These are phyloP conservation scores for Mycena sp. DNA, from an alignment of 1,284 basidiomycete species.

Conservation along the genomic window DNA sequence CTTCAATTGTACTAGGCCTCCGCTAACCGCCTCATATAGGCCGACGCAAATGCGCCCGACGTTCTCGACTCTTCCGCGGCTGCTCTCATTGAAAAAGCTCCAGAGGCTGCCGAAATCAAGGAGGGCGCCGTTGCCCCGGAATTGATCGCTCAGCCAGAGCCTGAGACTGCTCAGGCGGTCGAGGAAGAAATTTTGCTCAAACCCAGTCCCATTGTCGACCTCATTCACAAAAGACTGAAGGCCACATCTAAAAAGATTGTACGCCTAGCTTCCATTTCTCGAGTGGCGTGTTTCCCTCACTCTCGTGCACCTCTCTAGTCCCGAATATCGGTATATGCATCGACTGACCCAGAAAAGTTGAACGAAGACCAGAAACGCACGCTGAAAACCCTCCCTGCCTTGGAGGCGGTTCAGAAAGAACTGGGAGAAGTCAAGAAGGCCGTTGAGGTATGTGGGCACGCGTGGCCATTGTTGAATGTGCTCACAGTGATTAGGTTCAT, in stretches of 20 bases:
- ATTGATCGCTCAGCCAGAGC: conserved; percentile 53
- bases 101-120: conserved; percentile 56
- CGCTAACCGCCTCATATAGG: conserved; percentile 26
- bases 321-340: conserved; percentile 75
- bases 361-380: conserved; percentile 86
- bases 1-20: conserved; percentile 17
- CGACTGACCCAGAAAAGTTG: conserved; percentile 72
- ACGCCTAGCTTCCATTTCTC: conserved; percentile 43
- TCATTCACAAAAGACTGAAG: conserved; percentile 81
- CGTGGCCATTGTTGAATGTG: conserved; percentile 1
- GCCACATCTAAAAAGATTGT: conserved; percentile 86
- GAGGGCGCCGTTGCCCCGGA: conserved; percentile 61
- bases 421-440: conserved; percentile 83
- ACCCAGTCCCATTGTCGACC: conserved; percentile 76
- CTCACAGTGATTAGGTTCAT: conserved; percentile 53
- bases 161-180: conserved; percentile 49
- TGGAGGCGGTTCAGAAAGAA: conserved; percentile 83
- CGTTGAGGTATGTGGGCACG: conserved; percentile 68
- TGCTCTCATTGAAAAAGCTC: conserved; percentile 59
- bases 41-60: conserved; percentile 36
- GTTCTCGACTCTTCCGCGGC: conserved; percentile 59
- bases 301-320: conserved; percentile 53
- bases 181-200: conserved; percentile 57
- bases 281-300: conserved; percentile 17
- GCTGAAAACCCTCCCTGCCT: conserved; percentile 72